Base-by-base conservation (phyloP, 148 eudicot species). In the Chenopodium quinoa region DNA sequence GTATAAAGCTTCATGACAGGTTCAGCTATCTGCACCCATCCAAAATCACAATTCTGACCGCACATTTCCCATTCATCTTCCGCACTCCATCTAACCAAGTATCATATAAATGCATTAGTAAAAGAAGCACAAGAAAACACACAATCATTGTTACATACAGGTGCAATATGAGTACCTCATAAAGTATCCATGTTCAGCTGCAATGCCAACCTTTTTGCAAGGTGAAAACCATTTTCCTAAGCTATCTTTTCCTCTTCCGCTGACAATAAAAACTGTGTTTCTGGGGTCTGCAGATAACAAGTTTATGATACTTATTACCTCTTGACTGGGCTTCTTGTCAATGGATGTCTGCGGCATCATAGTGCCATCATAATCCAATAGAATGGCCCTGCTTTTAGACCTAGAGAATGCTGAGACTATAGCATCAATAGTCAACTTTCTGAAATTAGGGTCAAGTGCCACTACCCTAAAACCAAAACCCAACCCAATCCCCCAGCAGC, bases 121-220 rank as follows among this genome's bases (percentile, higher is more conserved):
- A 9, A 67, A 27, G 68, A 66, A 50, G 10, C 27, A 46, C 47
- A 29, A 56, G 47, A 71, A 44, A 23, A 32, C 62, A 69, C 44
- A 25, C 0, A n/a, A 68, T 27, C 48, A 19, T 48, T 7, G 67
- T 46, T 68, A 62, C 40, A 66, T 17, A 16, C 25, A 66, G 40
- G 22, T 10, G 46, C 11, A 72, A 48, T 44, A 22, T 50, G 7
- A 70, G 29, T 82, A 87, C 89, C 89, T 87, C 80, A 87, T 52
- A 82, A 87, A 87, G 72, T 85, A 87, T 20, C 89, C 89, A 71
- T 87, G 89, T 71, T 87, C 89, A 37, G 89, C 89, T 25, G 89
- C 89, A 62, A 85, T 85, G 72, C 89, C 89, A n/a, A 87, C 76
- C 64, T 82, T 75, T n/a, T 81, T 79, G 75, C 89, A 87, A 56